Evolutionary conservation across 1,284 basidiomycete genomes (phyloP).

Genomic region (Moesziomyces sp.): DNA sequence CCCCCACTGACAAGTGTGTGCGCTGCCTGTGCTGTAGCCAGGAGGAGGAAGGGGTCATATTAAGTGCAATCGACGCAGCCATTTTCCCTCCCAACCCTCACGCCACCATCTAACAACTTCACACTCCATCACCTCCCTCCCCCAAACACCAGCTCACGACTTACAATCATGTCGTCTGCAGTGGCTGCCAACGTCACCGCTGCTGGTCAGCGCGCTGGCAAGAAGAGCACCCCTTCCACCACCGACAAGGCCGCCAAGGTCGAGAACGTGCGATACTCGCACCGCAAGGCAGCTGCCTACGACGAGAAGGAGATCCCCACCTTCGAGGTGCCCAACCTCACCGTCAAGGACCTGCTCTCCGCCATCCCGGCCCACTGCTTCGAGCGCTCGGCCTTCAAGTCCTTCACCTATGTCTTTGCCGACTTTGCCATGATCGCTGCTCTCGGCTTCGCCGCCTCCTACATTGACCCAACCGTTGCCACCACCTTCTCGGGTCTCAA

Average conservation of each 20-base stretch:
- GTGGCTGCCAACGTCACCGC: constrained; percentile 50
- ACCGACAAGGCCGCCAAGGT: constrained; percentile 37
- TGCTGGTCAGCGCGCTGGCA: constrained; percentile 53
- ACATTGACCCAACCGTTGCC: constrained; percentile 72
- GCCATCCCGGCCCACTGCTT: constrained; percentile 92
- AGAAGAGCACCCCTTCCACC: constrained; percentile 30
- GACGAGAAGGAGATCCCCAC: constrained; percentile 63
- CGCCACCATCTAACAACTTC: constrained; percentile 6
- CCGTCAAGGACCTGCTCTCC: constrained; percentile 85
- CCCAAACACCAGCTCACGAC: constrained; percentile 3
- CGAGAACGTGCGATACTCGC: constrained; percentile 53
- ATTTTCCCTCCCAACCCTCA: constrained; percentile 2
- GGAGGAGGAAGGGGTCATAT: not conserved
- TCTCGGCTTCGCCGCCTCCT: constrained; percentile 78
- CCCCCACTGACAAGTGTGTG: not conserved
- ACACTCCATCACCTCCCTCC: constrained; percentile 1
- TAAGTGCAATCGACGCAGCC: not conserved
- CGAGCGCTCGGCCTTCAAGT: constrained; percentile 86
- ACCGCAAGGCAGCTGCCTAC: constrained; percentile 58
- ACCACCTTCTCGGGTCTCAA: constrained; percentile 48
- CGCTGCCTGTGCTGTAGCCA: not conserved
- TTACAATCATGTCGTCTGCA: constrained; percentile 45
- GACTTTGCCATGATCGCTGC: constrained; percentile 79
- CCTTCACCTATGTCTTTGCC: constrained; percentile 83
- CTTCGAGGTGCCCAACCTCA: constrained; percentile 80